Base-by-base conservation (phyloP, 1,284 basidiomycete species). In the Ceratobasidium sp. region DNA sequence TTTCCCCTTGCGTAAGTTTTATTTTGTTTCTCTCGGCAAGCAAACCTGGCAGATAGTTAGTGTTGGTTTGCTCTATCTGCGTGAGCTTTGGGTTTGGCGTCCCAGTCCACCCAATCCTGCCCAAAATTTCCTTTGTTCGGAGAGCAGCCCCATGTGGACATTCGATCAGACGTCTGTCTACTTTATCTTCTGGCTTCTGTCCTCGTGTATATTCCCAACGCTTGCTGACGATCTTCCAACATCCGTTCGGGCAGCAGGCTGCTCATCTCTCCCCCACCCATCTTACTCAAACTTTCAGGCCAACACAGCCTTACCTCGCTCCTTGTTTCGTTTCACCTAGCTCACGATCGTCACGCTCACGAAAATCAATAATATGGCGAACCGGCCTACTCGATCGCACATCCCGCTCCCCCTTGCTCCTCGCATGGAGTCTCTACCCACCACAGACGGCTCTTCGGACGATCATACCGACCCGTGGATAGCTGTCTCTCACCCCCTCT, bases 391-490 rank as follows among this genome's bases (percentile, higher is more conserved):
- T 41, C 36, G 36, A 41, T 41, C 36, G 36, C 36, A 41, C 36
- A 41, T 41, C 36, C 36, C 36, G 6, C 36, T 41, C 36, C 36
- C 36, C 5, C 47, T 29, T 22, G 62, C 45, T 2, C 62, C 41
- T 19, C 62, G 29, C 27, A 47, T 47, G 44, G 62, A 64, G 15
- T 64, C 62, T 14, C 50, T 64, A 17, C 62, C 45, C 15, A 48
- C 41, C 17, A 48, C 62, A 31, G 62, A 64, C 36, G 36, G 36
- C 36, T 41, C 36, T 4, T 41, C 36, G 44, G 62, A 64, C 7
- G 62, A 64, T 17, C 62, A 64, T 47, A 64, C 62, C 45, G 62
- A 64, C 47, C 62, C 47, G 27, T 64, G 62, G 62, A 50, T 64
- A 14, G 47, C 62, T 50, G 62, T 64, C 45, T 64, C 62, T 9